Evolutionary conservation across 805 yeast genomes (phyloP), one percentile per base, ranked within the genome.

Genomic region (Candida schatavii): DNA sequence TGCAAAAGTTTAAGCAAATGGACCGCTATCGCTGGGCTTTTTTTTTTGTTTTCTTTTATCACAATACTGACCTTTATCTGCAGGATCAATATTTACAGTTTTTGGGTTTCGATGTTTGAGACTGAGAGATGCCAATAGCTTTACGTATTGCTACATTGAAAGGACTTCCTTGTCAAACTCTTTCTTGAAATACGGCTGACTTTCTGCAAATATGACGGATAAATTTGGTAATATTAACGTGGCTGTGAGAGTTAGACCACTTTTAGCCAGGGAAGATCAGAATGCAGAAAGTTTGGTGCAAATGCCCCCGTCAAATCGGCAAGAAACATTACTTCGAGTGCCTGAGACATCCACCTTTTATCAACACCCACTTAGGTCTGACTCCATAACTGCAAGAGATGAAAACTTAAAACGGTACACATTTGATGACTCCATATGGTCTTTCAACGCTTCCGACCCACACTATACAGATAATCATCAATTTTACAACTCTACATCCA

Each of bases 401-500:
- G 37, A 37, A 13, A 49, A 46, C 22, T 39, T 32, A 47, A 73
- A 64, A 45, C 43, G 47, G 23, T 81, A 80, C 57, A 53, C 51
- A 3, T 80, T 80, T 51, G 83, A 81, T 48, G 66, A 66, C 15
- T 69, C 78, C 7, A 59, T 83, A 33, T 72, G 77, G 72, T 78
- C 84, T 2, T 61, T 62, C 31, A 65, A 68, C 30, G 30, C 54
- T 0, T 14, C 46, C 0, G 62, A 64, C n/a, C 35, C 55, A 1
- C 38, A 66, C 23, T 75, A 58, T 53, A 70, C 71, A 1, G 64
- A 72, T 30, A 90, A 86, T 54, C 35, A 52, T 5, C 57, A 57
- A 2, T 74, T 84, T 3, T 86, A 82, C 52, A 54, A 61, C 2
- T 57, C 64, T 10, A 68, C 80, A 14, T 95, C 90, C 0, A 67